Evolutionary conservation across 129 eudicot species (phyloP).

Genomic region (Centrapalus pauciflorus): DNA sequence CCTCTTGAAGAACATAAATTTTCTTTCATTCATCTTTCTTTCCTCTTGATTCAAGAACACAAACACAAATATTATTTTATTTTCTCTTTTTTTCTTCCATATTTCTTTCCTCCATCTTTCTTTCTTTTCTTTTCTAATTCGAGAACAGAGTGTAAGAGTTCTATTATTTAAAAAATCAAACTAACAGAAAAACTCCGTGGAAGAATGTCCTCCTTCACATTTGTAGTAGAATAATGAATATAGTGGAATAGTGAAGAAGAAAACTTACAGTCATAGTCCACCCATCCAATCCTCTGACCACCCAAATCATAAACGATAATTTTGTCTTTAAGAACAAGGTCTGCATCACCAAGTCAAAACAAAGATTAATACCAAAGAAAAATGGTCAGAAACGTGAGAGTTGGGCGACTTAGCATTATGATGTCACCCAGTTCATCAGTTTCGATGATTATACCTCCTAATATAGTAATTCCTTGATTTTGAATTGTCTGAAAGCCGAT

Average conservation of each 20-base stretch:
- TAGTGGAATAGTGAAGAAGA: not conserved
- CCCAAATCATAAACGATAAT: conserved; percentile 79
- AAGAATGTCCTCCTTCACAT: not conserved
- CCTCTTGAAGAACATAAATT: too few relatives aligned
- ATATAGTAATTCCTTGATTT: conserved; percentile 79
- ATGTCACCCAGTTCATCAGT: too few relatives aligned
- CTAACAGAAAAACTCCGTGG: not conserved
- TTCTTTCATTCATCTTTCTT: too few relatives aligned
- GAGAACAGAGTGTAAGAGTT: too few relatives aligned
- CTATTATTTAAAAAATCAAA: not conserved
- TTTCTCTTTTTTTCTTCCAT: not conserved
- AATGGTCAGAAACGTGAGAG: not conserved
- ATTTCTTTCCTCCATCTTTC: not conserved
- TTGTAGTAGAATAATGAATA: not conserved
- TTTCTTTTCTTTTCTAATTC: too few relatives aligned
- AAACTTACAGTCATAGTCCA: conserved; percentile 80
- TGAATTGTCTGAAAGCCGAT: conserved; percentile 75
- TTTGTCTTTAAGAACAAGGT: conserved; percentile 89
- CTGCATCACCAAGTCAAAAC: conserved; percentile 35
- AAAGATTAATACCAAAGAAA: not conserved
- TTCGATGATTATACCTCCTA: conserved; percentile 64
- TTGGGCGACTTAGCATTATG: too few relatives aligned
- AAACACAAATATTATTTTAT: too few relatives aligned
- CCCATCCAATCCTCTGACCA: conserved; percentile 92
- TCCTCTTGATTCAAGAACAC: too few relatives aligned